phyloP scores from a whole-genome alignment of 352 stramenopile genomes.

The Elongisporangium senticosum region DNA sequence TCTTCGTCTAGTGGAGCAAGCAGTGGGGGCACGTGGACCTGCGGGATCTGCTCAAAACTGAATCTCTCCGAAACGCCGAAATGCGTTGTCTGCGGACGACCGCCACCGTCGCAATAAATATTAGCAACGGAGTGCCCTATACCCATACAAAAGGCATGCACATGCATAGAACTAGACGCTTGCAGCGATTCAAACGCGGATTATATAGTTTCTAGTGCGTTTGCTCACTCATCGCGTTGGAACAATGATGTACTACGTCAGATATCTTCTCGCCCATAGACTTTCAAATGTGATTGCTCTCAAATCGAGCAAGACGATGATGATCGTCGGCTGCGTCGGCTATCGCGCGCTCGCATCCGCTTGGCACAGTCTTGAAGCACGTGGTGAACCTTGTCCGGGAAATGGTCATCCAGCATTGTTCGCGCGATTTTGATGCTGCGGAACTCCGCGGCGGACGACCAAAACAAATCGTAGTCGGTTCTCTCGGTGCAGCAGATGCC shows the following conservation, averaged over 20 bases:
- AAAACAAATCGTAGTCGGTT: slow-evolving; percentile 74
- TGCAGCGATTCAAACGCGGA: not conserved
- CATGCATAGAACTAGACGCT: not conserved
- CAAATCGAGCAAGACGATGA: not conserved
- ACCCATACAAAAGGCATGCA: not conserved
- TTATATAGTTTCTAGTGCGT: not conserved
- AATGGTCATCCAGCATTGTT: slow-evolving; percentile 87
- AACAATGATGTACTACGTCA: not conserved
- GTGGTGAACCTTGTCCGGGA: slow-evolving; percentile 84
- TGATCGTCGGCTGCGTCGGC: not conserved
- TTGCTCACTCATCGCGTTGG: not conserved
- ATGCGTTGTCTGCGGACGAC: slow-evolving; percentile 68
- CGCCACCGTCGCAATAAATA: slow-evolving; percentile 18
- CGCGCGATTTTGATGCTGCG: slow-evolving; percentile 69
- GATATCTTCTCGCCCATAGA: not conserved
- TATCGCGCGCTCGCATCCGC: slow-evolving; percentile 15
- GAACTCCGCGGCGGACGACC: slow-evolving; percentile 57
- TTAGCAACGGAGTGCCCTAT: not conserved
- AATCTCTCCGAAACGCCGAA: slow-evolving; percentile 40
- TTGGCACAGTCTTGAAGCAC: slow-evolving; percentile 79
- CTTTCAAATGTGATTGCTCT: too few relatives aligned
- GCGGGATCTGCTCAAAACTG: slow-evolving; percentile 63
- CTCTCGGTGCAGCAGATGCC: slow-evolving; percentile 82
- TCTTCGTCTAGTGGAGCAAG: not conserved
- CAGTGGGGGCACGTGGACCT: slow-evolving; percentile 38